Percentiles rank a stretch among this genome's conserved stretches.
phyloP scores from a whole-genome alignment of 495 filamentous ascomycete species.

The Margaritispora aquatica region DNA sequence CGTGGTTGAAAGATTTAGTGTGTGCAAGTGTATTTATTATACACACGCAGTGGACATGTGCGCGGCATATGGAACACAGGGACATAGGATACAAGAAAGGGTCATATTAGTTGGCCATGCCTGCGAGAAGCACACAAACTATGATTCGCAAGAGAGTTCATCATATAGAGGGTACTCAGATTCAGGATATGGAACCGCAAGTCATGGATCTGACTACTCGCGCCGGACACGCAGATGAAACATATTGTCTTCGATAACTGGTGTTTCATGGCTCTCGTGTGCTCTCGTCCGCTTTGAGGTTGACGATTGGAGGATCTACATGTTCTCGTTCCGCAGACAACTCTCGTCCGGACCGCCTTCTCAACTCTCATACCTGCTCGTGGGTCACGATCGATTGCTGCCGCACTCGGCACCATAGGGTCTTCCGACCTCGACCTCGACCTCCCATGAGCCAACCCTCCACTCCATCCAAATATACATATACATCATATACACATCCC shows the following conservation, averaged over 20 bases:
- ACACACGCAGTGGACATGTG: conserved; percentile 72
- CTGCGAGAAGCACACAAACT: conserved; percentile 55
- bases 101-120: conserved; percentile 75
- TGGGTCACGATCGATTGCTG: conserved; percentile 40
- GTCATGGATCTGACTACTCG: conserved; percentile 37
- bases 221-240: conserved; percentile 40
- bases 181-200: conserved; percentile 42
- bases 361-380: conserved; percentile 40
- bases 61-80: conserved; percentile 59
- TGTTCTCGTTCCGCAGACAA: conserved; percentile 43
- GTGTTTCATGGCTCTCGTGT: conserved; percentile 39
- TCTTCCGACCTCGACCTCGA: conserved; percentile 7
- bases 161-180: conserved; percentile 37
- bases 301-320: conserved; percentile 39
- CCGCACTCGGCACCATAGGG: conserved; percentile 32
- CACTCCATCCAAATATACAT: background rate
- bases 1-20: conserved; percentile 69
- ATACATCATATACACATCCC: background rate
- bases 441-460: background rate
- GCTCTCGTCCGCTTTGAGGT: conserved; percentile 39
- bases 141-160: conserved; percentile 20
- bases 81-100: conserved; percentile 66
- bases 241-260: conserved; percentile 46
- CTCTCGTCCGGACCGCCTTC: conserved; percentile 38
- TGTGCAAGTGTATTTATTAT: conserved; percentile 78